phyloP scores from a whole-genome alignment of 2,329 filamentous ascomycete genomes.

The Beauveria rudraprayagi region DNA sequence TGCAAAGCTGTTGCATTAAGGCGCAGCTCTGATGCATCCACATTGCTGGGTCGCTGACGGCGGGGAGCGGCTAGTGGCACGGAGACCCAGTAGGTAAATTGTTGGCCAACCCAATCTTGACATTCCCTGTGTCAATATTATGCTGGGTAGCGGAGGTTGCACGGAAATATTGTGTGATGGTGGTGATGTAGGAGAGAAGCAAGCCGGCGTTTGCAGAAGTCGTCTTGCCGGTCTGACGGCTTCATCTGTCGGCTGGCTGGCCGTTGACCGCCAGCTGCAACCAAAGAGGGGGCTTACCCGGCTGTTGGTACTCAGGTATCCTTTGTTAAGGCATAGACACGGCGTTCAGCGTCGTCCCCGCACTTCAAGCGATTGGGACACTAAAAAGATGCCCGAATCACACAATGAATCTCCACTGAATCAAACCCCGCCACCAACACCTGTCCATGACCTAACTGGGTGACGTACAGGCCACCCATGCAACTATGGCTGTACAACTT shows the following conservation, averaged over 20 bases:
- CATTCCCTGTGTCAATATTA: constrained; percentile 13
- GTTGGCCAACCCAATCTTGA: constrained; percentile 22
- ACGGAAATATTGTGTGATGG: background rate
- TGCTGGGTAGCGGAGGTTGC: background rate
- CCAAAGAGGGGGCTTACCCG: background rate
- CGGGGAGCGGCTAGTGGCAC: background rate
- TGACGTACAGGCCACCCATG: background rate
- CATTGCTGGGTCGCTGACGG: constrained; percentile 6
- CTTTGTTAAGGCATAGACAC: background rate
- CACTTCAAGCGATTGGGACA: background rate
- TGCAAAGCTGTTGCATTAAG: constrained; percentile 7
- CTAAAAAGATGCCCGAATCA: constrained; percentile 1
- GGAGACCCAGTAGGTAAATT: background rate
- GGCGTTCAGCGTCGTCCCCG: background rate
- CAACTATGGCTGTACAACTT: background rate
- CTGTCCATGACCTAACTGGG: background rate
- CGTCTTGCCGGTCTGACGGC: background rate
- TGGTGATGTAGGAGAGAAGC: background rate
- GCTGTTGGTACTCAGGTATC: background rate
- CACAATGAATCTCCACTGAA: background rate
- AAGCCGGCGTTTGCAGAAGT: background rate
- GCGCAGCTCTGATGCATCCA: constrained; percentile 1
- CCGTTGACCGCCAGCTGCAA: background rate
- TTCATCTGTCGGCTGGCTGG: background rate
- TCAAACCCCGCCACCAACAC: background rate